Base-by-base conservation (phyloP, 2,329 filamentous ascomycete genomes). In the Trichoderma hamatum region DNA sequence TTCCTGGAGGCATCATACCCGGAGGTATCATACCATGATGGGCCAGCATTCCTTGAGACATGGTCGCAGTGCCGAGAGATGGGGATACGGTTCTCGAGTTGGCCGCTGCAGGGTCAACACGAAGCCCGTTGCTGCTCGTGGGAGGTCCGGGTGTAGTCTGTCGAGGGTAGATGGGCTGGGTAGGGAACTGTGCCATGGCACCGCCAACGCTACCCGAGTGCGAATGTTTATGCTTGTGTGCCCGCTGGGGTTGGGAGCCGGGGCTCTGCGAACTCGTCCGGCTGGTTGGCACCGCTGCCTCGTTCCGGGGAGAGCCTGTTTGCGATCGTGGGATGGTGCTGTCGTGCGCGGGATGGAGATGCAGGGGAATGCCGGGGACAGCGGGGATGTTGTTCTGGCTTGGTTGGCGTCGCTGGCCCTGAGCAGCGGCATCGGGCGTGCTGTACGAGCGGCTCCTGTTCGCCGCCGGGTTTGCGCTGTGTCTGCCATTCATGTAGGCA, bases 391-490 rank as follows among this genome's bases (percentile, higher is more conserved):
- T 78, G 73, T 78, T 83, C 80, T 80, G 83, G 78, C 82, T 85
- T 77, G 80, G 84, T 79, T 87, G 86, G 72, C 84, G 82, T 65
- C 83, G 84, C 72, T 89, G 84, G 76, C 86, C 85, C 65, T 89
- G 87, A 65, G 87, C 90, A 72, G 96, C 93, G 74, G 97, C 97
- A 78, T 98, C 94, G 9, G 96, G 95, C 72, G 94, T 97, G 81
- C 95, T 98, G 76, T 96, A 96, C 46, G 94, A 97, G 72, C 96
- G 88, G 81, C 92, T 90, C 73, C 94, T 87, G 76, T 91, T 89
- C 72, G 93, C 90, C 72, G 90, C n/a, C 46, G 46, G 46, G 46
- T 49, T 49, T 49, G 46, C 46, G 46, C 46, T 49, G 74, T 87
- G 89, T 72, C 92, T 86, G 46, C 87, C 87, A 70, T 88, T 88